Base-by-base conservation (phyloP, 305 asterid genomes). In the Fraxinus ornus region DNA sequence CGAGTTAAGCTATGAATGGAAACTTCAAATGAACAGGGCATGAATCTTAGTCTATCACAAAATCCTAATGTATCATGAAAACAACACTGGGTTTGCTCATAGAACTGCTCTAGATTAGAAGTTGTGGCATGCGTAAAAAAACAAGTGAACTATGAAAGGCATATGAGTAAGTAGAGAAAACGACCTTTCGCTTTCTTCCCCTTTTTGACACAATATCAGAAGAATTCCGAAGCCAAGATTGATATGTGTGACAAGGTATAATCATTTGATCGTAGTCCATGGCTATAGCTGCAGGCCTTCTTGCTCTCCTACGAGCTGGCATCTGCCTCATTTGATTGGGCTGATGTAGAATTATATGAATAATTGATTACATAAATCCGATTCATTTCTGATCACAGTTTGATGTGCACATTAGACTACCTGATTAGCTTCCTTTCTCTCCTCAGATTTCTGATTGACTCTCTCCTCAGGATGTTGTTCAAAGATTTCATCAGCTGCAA, bases 221-320 rank as follows among this genome's bases (percentile, higher is more conserved):
- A 74, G 94, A 75, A 84, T 85, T 79, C 76, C 84, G 89, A 78
- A 96, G 98, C 99, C 99, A 96, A 68, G 92, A 87, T 84, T 94
- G 95, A 91, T 92, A 96, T 66, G 86, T 82, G 19, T 87, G 92
- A 87, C 98, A 94, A 66, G 97, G 91, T 81, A 96, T 91, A 82
- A 96, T 88, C 62, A 88, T 91, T 85, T 91, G 94, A 26, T 91
- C 94, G 79, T 90, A 79, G 87, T 94, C 97, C 88, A 96, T 89
- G 41, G 80, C 83, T 55, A 88, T 57, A 47, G 87, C 79, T 85
- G 88, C 81, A 21, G 85, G 85, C 83, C 85, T 89, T 90, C 80
- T 88, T 81, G 85, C 86, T 88, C 90, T 90, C 89, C 81, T 91
- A 79, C 82, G 89, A 80, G 87, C 83, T 83, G 83, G 81, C 78